Conservation (phyloP, 352 stramenopile genomes). For the Phytophthora pseudosyringae region DNA sequence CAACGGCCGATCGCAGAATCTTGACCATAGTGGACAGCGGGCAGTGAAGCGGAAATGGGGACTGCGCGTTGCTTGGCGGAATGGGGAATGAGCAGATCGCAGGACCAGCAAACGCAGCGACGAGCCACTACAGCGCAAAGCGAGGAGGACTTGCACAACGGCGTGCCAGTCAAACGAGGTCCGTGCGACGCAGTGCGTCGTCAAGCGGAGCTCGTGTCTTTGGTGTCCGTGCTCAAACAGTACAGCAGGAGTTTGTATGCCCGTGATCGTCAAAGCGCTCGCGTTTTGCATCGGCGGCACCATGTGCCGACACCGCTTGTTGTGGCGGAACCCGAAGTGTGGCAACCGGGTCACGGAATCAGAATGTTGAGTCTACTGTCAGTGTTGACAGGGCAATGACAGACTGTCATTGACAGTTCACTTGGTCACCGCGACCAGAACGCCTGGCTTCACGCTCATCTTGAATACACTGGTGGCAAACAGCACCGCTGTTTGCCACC, state of each 20-base stretch:
- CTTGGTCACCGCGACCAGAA: conserved; percentile 11
- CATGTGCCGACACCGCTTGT: conserved; percentile 25
- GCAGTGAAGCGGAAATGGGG: conserved; percentile 3
- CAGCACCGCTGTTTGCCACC: too few species aligned
- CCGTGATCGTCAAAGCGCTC: conserved; percentile 20
- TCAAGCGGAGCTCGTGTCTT: conserved; percentile 24
- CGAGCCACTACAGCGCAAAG: conserved; percentile 9
- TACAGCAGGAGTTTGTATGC: conserved; percentile 27
- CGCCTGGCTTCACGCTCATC: conserved; percentile 12
- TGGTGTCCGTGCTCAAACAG: conserved; percentile 28
- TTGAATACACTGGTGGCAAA: too few species aligned
- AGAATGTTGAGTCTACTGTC: too few species aligned
- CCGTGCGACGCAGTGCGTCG: conserved; percentile 3
- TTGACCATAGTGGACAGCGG: conserved; percentile 35
- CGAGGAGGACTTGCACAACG: conserved; percentile 15
- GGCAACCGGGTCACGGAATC: conserved; percentile 2
- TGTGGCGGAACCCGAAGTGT: conserved; percentile 14
- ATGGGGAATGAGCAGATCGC: conserved; percentile 18
- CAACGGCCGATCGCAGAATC: conserved; percentile 7
- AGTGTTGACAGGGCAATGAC: too few species aligned
- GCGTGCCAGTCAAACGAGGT: conserved; percentile 5
- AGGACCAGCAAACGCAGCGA: conserved; percentile 10
- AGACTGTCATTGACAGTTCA: conserved; percentile 11
- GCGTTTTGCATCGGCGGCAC: not conserved
- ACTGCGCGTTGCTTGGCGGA: conserved; percentile 16